These are phyloP conservation scores for Scheffersomyces ergatensis DNA, from an alignment of 805 yeast species.

Conservation along the genomic window DNA sequence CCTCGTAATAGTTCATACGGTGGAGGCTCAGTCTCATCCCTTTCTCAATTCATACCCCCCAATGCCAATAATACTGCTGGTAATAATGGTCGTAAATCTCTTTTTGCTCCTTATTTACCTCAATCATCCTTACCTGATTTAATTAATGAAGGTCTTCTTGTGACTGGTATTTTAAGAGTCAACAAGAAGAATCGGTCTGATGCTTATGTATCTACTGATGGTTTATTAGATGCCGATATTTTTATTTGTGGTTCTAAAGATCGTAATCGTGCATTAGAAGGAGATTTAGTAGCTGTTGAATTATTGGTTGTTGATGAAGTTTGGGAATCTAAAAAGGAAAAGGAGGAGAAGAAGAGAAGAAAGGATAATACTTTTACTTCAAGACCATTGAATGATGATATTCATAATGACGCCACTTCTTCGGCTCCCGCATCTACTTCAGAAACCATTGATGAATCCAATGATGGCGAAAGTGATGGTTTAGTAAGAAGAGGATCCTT, in stretches of 20 bases:
- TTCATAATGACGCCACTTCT: slow-evolving; percentile 79
- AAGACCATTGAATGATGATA: slow-evolving; percentile 55
- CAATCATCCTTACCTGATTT: slow-evolving; percentile 89
- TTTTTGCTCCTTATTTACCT: slow-evolving; percentile 95
- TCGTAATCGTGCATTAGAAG: slow-evolving; percentile 95
- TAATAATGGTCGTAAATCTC: slow-evolving; percentile 59
- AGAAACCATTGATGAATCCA: slow-evolving; percentile 12
- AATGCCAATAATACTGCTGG: slow-evolving; percentile 11
- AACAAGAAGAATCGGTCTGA: slow-evolving; percentile 96
- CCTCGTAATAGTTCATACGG: slow-evolving; percentile 66
- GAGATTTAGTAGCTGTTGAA: slow-evolving; percentile 95
- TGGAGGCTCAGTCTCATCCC: slow-evolving; percentile 52
- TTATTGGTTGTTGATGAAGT: slow-evolving; percentile 94
- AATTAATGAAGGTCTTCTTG: slow-evolving; percentile 85
- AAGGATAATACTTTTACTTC: slow-evolving; percentile 53
- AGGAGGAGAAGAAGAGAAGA: slow-evolving; percentile 94
- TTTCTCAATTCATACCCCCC: slow-evolving; percentile 35
- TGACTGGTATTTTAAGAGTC: slow-evolving; percentile 88
- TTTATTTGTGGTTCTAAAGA: slow-evolving; percentile 98
- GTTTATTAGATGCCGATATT: slow-evolving; percentile 91
- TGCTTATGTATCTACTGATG: slow-evolving; percentile 98
- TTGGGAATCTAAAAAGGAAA: slow-evolving; percentile 94
- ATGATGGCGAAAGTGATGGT: slow-evolving; percentile 32
- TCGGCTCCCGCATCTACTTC: slow-evolving; percentile 33
- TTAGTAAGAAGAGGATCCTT: slow-evolving; percentile 79